Evolutionary conservation across 1,284 basidiomycete genomes (phyloP).

Genomic region (Ustilago nuda): DNA sequence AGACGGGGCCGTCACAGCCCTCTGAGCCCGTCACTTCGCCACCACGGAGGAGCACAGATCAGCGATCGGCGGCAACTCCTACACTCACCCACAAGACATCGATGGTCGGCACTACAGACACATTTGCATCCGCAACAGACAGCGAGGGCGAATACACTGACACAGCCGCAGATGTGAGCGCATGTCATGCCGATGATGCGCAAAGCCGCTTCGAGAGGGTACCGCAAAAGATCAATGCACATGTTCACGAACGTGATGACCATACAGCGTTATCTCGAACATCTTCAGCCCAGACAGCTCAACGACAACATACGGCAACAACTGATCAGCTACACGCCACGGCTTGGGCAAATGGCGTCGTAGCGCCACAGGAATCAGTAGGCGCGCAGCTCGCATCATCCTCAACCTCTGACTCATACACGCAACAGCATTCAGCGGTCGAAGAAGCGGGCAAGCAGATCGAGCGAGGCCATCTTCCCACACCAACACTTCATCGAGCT

Average conservation of each 20-base stretch:
- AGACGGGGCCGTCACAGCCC: constrained; percentile 14
- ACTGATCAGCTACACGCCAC: neutral
- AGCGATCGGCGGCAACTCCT: constrained; percentile 19
- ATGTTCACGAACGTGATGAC: neutral
- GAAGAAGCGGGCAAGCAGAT: constrained; percentile 31
- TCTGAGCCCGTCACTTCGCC: constrained; percentile 1
- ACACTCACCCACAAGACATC: constrained; percentile 36
- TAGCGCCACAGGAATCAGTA: neutral
- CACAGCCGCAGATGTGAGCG: constrained; percentile 23
- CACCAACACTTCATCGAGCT: constrained; percentile 12
- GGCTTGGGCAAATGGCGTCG: neutral
- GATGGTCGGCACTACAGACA: constrained; percentile 35
- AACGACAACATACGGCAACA: neutral
- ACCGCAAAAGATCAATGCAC: constrained; percentile 15
- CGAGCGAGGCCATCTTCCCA: constrained; percentile 10
- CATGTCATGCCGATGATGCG: constrained; percentile 16
- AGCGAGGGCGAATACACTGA: constrained; percentile 42
- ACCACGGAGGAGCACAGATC: constrained; percentile 14
- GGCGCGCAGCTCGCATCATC: neutral
- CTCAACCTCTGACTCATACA: constrained; percentile 6
- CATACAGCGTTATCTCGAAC: neutral
- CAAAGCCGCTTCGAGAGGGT: constrained; percentile 18
- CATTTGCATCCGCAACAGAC: constrained; percentile 37
- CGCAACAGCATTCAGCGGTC: constrained; percentile 5
- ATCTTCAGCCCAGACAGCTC: constrained; percentile 21